phyloP scores from a whole-genome alignment of 2,329 filamentous ascomycete genomes.

The Cercospora sp. region DNA sequence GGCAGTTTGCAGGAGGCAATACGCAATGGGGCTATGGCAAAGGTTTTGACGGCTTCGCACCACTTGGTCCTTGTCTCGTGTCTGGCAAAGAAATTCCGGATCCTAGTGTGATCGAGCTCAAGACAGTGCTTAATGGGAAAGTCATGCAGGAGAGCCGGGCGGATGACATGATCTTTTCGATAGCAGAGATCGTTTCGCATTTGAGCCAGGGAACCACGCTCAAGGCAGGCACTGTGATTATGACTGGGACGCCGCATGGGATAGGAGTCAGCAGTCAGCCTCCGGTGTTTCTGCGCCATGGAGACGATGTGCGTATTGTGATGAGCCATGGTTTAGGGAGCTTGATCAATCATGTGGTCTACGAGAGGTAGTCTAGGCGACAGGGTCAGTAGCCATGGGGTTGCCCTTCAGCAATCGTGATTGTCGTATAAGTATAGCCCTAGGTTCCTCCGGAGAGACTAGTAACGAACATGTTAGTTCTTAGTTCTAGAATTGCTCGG shows the following conservation, averaged over 20 bases:
- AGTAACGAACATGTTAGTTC: neutral
- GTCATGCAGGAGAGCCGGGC: slow-evolving; percentile 37
- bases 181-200: slow-evolving; percentile 20
- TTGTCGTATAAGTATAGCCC: neutral
- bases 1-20: slow-evolving; percentile 49
- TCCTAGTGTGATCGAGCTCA: slow-evolving; percentile 42
- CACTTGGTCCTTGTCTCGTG: slow-evolving; percentile 55
- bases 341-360: slow-evolving; percentile 19
- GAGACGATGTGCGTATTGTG: slow-evolving; percentile 28
- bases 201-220: slow-evolving; percentile 44
- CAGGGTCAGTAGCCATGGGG: neutral
- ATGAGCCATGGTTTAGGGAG: slow-evolving; percentile 21
- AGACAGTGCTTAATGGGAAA: slow-evolving; percentile 52
- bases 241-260: slow-evolving; percentile 50
- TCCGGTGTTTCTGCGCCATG: slow-evolving; percentile 26
- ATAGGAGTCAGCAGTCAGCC: slow-evolving; percentile 39
- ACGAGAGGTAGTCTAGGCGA: slow-evolving; percentile 11
- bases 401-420: neutral
- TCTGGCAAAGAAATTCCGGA: slow-evolving; percentile 45
- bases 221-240: slow-evolving; percentile 44
- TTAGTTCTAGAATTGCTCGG: neutral
- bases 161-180: slow-evolving; percentile 42
- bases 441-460: neutral
- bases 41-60: slow-evolving; percentile 59
- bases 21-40: slow-evolving; percentile 60